A percentile compares a stretch with the other conserved stretches of the same genome.
phyloP scores from a whole-genome alignment of 805 yeast genomes.

The Wickerhamomyces mucosus region DNA sequence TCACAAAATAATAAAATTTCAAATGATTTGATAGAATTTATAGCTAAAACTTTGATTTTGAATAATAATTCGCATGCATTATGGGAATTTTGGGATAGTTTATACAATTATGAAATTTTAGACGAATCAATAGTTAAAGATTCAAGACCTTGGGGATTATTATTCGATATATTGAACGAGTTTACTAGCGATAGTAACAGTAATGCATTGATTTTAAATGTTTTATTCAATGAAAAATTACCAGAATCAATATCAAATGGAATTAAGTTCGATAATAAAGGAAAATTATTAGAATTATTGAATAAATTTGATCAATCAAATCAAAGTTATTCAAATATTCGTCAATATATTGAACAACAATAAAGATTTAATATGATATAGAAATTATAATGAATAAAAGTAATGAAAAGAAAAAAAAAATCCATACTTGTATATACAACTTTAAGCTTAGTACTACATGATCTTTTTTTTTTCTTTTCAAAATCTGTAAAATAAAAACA shows the following conservation, averaged over 20 bases:
- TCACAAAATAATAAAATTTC: conserved; percentile 2
- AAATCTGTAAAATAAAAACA: no score
- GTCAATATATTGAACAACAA: no score
- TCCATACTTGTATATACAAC: no score
- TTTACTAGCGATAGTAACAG: no score
- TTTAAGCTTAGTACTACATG: no score
- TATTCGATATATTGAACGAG: conserved; percentile 5
- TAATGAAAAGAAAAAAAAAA: no score
- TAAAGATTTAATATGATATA: no score
- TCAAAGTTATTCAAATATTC: conserved; percentile 6
- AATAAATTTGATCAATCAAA: conserved; percentile 10
- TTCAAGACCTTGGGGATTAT: conserved; percentile 16
- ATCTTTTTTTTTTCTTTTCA: no score
- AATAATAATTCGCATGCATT: conserved; percentile 10
- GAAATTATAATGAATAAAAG: no score
- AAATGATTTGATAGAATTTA: conserved; percentile 8
- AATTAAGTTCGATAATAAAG: conserved; percentile 2
- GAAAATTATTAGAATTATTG: conserved; percentile 2
- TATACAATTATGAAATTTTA: conserved; percentile 1
- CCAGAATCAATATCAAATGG: conserved; percentile 5
- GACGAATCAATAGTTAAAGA: conserved; percentile 6
- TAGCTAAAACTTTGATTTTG: conserved; percentile 12
- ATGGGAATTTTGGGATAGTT: conserved; percentile 13
- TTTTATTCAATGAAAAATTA: conserved; percentile 8
- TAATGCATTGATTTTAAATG: conserved; percentile 10